These are phyloP conservation scores for Hypoxylon sp. DNA, from an alignment of 2,329 filamentous ascomycete species.

Conservation along the genomic window DNA sequence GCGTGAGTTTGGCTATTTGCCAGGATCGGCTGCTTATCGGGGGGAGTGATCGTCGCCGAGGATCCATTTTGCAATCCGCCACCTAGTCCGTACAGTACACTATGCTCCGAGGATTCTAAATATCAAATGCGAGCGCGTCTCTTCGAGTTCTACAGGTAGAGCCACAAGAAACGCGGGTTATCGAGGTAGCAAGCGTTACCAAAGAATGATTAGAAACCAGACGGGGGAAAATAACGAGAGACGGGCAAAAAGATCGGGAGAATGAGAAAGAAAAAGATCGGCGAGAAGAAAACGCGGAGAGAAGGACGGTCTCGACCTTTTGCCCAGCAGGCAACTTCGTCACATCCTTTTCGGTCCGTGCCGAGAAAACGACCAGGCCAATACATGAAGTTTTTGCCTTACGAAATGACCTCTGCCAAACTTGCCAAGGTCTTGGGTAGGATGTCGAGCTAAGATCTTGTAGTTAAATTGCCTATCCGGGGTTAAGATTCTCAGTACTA, in stretches of 20 bases:
- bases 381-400: conserved; percentile 23
- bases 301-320: conserved; percentile 29
- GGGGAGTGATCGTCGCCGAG: conserved; percentile 22
- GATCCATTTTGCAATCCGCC: conserved; percentile 21
- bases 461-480: conserved; percentile 31
- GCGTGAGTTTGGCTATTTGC: conserved; percentile 32
- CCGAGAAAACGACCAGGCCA: conserved; percentile 37
- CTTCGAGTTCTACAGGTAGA: not conserved
- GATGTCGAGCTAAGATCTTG: conserved; percentile 39
- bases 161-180: not conserved
- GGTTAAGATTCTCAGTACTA: conserved; percentile 9
- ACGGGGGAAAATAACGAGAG: conserved; percentile 7
- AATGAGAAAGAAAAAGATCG: conserved; percentile 25
- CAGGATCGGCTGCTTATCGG: conserved; percentile 30
- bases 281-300: conserved; percentile 27
- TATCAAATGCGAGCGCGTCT: not conserved
- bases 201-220: conserved; percentile 11
- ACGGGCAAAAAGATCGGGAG: not conserved
- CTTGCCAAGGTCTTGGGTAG: conserved; percentile 45
- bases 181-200: not conserved
- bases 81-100: not conserved
- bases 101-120: not conserved
- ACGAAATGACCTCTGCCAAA: conserved; percentile 37
- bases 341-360: conserved; percentile 39
- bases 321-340: conserved; percentile 17